A percentile compares a stretch with the other conserved stretches of the same genome.
Conservation (phyloP, 257 asterid genomes). For the Ocimum tenuiflorum region DNA sequence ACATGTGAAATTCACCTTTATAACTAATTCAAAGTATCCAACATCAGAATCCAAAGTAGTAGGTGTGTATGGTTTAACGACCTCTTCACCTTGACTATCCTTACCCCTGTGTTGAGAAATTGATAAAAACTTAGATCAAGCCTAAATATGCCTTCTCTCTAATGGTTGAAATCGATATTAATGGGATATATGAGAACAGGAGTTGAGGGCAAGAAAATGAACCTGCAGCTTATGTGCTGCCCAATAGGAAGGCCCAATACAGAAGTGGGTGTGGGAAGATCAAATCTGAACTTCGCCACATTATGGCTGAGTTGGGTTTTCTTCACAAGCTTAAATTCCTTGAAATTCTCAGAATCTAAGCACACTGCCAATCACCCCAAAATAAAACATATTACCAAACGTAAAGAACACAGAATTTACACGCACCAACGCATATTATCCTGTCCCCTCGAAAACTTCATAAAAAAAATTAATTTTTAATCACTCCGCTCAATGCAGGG, state of each 20-base stretch:
- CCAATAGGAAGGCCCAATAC: conserved; percentile 96
- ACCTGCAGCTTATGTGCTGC: conserved; percentile 98
- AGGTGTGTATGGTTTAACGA: conserved; percentile 92
- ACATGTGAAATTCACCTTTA: conserved; percentile 48
- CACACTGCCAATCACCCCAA: conserved; percentile 42
- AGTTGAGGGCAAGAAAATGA: conserved; percentile 4
- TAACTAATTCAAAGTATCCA: conserved; percentile 87
- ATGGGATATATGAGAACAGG: background rate
- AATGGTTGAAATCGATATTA: background rate
- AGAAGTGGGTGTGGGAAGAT: conserved; percentile 82
- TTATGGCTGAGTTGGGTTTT: conserved; percentile 80
- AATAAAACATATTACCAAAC: background rate
- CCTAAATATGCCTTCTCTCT: background rate
- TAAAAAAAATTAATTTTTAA: background rate
- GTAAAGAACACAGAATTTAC: background rate
- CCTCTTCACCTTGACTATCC: conserved; percentile 95
- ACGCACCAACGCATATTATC: background rate
- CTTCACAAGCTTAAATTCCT: conserved; percentile 87
- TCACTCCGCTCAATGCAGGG: background rate
- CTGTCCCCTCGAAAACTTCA: background rate
- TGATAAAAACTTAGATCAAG: background rate
- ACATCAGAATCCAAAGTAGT: conserved; percentile 96
- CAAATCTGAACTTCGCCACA: conserved; percentile 87
- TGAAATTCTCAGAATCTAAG: conserved; percentile 76
- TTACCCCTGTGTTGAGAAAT: conserved; percentile 56